phyloP scores from a whole-genome alignment of 2,329 filamentous ascomycete genomes.

The Fusarium sp. region DNA sequence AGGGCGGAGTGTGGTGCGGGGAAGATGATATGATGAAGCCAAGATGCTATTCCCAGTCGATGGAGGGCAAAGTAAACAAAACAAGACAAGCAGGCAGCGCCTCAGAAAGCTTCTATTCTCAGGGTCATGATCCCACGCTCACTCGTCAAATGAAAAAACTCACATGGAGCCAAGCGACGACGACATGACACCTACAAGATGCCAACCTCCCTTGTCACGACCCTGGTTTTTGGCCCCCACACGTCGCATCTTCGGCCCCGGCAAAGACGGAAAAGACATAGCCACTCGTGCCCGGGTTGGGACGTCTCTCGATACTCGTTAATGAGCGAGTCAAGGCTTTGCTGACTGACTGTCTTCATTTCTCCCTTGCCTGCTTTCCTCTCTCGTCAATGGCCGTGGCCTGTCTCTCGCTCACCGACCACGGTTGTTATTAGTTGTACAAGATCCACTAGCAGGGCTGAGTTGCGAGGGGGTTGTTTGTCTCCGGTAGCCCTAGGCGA shows the following conservation, averaged over 20 bases:
- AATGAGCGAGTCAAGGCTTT: too few relatives aligned
- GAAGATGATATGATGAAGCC: too few relatives aligned
- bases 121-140: slow-evolving; percentile 35
- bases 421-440: not conserved
- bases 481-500: not conserved
- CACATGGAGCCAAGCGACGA: not conserved
- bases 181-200: slow-evolving; percentile 11
- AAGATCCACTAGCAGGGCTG: slow-evolving; percentile 38
- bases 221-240: slow-evolving; percentile 34
- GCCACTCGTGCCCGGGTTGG: slow-evolving; percentile 17
- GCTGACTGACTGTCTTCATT: too few relatives aligned
- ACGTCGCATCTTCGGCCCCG: slow-evolving; percentile 24
- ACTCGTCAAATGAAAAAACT: slow-evolving; percentile 21
- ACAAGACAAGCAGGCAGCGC: slow-evolving; percentile 17
- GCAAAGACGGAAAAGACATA: slow-evolving; percentile 11
- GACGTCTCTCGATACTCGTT: too few relatives aligned
- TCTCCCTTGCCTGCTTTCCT: too few relatives aligned
- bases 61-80: not conserved
- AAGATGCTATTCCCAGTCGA: slow-evolving; percentile 24
- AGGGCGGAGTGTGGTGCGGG: too few relatives aligned
- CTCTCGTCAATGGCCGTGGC: too few relatives aligned
- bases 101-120: slow-evolving; percentile 43
- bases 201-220: slow-evolving; percentile 26
- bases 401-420: slow-evolving; percentile 14
- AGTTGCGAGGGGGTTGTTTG: slow-evolving; percentile 32